Evolutionary conservation across 768 basidiomycete species (phyloP).

Genomic region (Kondoa subrosea): DNA sequence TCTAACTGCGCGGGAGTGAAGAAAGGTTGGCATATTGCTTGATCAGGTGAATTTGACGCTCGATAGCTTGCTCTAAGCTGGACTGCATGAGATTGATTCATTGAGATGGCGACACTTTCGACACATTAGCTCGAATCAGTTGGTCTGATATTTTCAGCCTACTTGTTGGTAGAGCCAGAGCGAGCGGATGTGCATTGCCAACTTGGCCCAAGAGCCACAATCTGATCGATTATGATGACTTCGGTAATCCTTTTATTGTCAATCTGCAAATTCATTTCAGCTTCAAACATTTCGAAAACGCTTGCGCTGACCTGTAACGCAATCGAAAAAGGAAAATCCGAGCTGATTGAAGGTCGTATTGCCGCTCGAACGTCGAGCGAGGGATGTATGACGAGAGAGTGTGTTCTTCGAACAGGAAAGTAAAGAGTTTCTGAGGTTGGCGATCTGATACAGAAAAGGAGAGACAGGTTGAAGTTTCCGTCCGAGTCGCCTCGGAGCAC

Average conservation of each 20-base stretch:
- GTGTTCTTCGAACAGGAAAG: background rate
- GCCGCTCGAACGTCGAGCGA: slow-evolving; percentile 1
- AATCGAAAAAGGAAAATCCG: slow-evolving; percentile 1
- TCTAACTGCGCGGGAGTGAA: background rate
- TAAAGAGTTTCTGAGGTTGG: background rate
- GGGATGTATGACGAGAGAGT: background rate
- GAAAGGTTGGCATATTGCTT: background rate
- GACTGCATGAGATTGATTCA: background rate
- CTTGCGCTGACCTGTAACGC: background rate
- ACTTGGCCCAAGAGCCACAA: background rate
- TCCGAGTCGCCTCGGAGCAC: background rate
- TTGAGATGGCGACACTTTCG: background rate
- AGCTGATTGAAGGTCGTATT: background rate
- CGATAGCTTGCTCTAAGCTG: background rate
- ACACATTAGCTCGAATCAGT: background rate
- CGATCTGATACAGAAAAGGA: background rate
- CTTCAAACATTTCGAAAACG: background rate
- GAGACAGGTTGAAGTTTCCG: slow-evolving; percentile 13
- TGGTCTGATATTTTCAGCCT: too few species aligned
- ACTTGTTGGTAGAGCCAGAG: too few species aligned
- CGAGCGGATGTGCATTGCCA: too few species aligned
- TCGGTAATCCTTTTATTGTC: background rate
- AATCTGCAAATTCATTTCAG: background rate
- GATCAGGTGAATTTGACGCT: background rate
- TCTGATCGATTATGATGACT: background rate